phyloP scores from a whole-genome alignment of 176 grass and related monocot genomes.

The Musa beccarii region DNA sequence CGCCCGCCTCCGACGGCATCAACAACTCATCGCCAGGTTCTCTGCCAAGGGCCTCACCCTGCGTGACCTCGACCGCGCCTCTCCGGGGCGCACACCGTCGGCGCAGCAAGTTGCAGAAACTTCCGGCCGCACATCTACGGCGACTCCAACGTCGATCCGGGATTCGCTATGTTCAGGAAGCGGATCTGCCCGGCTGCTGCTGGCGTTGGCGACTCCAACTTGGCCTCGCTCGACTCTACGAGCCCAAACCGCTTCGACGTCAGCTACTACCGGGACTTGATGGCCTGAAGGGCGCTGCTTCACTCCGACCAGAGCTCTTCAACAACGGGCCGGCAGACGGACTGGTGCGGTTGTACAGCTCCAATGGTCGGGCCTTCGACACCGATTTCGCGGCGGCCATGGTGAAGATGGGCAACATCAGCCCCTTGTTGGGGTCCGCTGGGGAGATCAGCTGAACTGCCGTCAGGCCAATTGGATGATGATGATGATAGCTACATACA shows the following conservation, averaged over 20 bases:
- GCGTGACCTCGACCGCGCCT: slow-evolving; percentile 62
- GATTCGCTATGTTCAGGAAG: slow-evolving; percentile 25
- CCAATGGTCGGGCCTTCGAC: slow-evolving; percentile 22
- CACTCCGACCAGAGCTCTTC: slow-evolving; percentile 80
- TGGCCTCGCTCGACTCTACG: slow-evolving; percentile 34
- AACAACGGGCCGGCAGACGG: slow-evolving; percentile 35
- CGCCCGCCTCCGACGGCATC: slow-evolving; percentile 28
- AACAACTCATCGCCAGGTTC: slow-evolving; percentile 34
- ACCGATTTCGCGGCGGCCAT: slow-evolving; percentile 49
- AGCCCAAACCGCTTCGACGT: slow-evolving; percentile 49
- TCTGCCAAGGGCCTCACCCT: slow-evolving; percentile 42
- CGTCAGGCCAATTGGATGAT: slow-evolving; percentile 43
- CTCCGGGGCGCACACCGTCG: slow-evolving; percentile 60
- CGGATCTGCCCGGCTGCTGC: slow-evolving; percentile 19
- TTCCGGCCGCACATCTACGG: slow-evolving; percentile 65
- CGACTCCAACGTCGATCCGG: slow-evolving; percentile 48
- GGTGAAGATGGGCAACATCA: slow-evolving; percentile 56
- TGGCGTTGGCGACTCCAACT: slow-evolving; percentile 31
- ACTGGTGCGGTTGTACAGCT: slow-evolving; percentile 43
- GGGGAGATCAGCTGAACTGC: slow-evolving; percentile 63
- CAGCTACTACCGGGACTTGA: slow-evolving; percentile 53
- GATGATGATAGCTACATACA: no score
- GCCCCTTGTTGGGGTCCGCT: slow-evolving; percentile 38
- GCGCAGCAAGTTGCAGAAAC: slow-evolving; percentile 40
- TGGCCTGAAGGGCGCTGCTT: slow-evolving; percentile 32